Evolutionary conservation across 305 asterid genomes (phyloP).

Genomic region (Rubia balearica): DNA sequence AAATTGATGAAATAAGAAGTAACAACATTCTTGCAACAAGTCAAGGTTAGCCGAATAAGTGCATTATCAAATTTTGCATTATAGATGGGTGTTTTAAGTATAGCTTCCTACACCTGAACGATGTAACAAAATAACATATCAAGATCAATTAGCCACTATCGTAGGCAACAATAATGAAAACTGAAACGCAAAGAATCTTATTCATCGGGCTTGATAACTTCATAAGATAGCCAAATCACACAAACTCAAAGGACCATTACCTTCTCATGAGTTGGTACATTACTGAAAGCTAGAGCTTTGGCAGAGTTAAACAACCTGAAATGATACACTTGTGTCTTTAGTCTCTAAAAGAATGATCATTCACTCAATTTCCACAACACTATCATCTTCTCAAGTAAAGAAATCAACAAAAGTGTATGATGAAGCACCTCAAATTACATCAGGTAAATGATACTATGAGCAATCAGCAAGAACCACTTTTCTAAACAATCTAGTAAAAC

Average conservation of each 20-base stretch:
- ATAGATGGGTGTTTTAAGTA: slow-evolving; percentile 57
- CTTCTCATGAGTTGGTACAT: too few species aligned
- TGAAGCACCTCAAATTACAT: too few species aligned
- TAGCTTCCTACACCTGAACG: slow-evolving; percentile 81
- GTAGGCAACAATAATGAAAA: background rate
- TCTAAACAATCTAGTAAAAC: background rate
- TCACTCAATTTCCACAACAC: too few species aligned
- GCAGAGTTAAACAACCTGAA: too few species aligned
- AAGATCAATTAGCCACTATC: background rate
- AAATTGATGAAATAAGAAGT: slow-evolving; percentile 12
- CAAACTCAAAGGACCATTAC: background rate
- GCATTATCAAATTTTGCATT: slow-evolving; percentile 74
- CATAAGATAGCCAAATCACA: background rate
- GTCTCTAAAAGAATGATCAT: too few species aligned
- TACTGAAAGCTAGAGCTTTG: too few species aligned
- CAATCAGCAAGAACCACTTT: too few species aligned
- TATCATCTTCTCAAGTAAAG: too few species aligned
- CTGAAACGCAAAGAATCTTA: background rate
- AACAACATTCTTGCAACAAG: slow-evolving; percentile 85
- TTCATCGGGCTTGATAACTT: background rate
- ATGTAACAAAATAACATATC: slow-evolving; percentile 10
- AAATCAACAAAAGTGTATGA: too few species aligned
- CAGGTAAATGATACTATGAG: too few species aligned
- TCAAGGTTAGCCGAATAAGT: slow-evolving; percentile 69
- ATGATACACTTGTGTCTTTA: too few species aligned